These are phyloP conservation scores for Zalaria obscura DNA, from an alignment of 2,329 filamentous ascomycete species.

Conservation along the genomic window DNA sequence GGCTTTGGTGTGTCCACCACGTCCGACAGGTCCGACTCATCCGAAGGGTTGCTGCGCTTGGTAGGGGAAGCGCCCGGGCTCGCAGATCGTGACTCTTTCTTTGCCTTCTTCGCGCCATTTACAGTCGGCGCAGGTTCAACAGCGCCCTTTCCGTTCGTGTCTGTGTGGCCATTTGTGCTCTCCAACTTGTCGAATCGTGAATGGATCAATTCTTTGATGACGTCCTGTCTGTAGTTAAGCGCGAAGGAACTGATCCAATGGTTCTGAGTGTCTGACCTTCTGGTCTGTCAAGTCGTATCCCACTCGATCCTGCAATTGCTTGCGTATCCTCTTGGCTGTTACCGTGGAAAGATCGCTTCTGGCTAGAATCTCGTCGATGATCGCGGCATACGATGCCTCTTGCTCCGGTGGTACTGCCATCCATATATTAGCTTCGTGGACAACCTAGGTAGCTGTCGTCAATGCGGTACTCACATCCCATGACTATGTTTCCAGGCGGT, in stretches of 20 bases:
- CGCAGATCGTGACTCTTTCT: constrained; percentile 5
- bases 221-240: constrained; percentile 17
- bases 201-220: constrained; percentile 33
- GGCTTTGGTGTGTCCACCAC: constrained; percentile 25
- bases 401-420: constrained; percentile 15
- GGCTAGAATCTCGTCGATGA: constrained; percentile 49
- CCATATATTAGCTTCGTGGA: neutral
- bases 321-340: constrained; percentile 51
- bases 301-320: constrained; percentile 45
- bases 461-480: no score
- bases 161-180: constrained; percentile 15
- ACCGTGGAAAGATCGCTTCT: constrained; percentile 48
- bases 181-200: constrained; percentile 35
- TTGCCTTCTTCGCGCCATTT: constrained; percentile 14
- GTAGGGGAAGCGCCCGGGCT: constrained; percentile 11
- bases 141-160: constrained; percentile 7
- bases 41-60: constrained; percentile 26
- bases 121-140: constrained; percentile 24
- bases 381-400: constrained; percentile 17
- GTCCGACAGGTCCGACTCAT: constrained; percentile 26
- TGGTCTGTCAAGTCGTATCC: constrained; percentile 47
- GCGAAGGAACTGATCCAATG: neutral
- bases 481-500: no score
- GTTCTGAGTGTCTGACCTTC: constrained; percentile 34
- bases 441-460: no score